Evolutionary conservation across 768 basidiomycete species (phyloP), one percentile per base, ranked within the genome.

Genomic region (Neoboletus brunneissimus): DNA sequence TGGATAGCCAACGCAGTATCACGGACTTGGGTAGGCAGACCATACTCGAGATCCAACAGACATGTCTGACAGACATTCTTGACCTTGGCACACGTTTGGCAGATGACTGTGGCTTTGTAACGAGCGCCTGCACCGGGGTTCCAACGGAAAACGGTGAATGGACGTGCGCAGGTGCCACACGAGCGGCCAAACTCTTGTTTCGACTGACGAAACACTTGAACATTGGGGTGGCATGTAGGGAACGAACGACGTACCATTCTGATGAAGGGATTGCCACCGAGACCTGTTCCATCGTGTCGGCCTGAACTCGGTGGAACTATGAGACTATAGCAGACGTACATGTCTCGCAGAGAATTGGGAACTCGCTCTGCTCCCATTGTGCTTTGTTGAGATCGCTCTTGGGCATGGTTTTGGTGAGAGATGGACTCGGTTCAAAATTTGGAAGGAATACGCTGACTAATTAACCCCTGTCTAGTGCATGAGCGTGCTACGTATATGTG

Each of bases 1-100:
- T 89, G 79, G 23, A 89, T 63, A 1, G 88, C 93, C 48, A 99
- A 75, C 10, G 97, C 97, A 2, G 95, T 97, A 71, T 99, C 97
- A 51, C 97, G 81, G 11, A 98, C 94, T 79, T 99, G 97, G 0
- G 94, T 95, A 6, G 97, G 97, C 22, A 99, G 76, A 27, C 92
- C 91, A 63, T 94, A 99, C 71, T 98, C 95, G 55, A 99, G 83
- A 73, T 99, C 97, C 42, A 99, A 79, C 29, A 99, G 79, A 72
- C 97, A 99, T 2, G 95, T 98, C 76, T 98, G 97, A 77, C 97
- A 99, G 52, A 97, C 88, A 67, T 94, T 94, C 77, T 91, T 91
- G 63, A 93, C 85, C 76, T 98, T 98, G 48, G 95, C 91, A 65
- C 96, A 98, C 4, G 95, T 96, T 72, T 96, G 95, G 74, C 94